phyloP scores from a whole-genome alignment of 352 stramenopile species.

The Aphanomyces euteiches region DNA sequence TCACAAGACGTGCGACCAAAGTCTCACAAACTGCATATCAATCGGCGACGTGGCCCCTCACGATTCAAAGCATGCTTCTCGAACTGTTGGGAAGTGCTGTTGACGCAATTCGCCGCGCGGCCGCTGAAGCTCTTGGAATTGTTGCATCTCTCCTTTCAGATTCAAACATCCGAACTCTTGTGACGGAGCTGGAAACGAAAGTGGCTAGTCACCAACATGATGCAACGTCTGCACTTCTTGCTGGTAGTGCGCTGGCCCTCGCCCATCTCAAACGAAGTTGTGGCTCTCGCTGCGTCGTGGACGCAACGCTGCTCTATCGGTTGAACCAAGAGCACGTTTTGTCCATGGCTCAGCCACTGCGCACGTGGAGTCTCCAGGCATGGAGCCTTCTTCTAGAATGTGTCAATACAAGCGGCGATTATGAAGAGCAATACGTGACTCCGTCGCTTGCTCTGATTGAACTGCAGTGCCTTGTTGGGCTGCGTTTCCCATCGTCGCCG shows the following conservation, averaged over 20 bases:
- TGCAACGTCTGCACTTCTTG: constrained; percentile 41
- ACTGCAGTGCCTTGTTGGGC: constrained; percentile 59
- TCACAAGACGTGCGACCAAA: constrained; percentile 24
- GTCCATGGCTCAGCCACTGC: constrained; percentile 58
- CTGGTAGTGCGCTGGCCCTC: constrained; percentile 67
- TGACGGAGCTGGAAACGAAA: constrained; percentile 20
- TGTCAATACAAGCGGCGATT: constrained; percentile 59
- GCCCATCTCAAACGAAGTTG: constrained; percentile 77
- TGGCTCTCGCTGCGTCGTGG: constrained; percentile 67
- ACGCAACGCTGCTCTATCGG: constrained; percentile 68
- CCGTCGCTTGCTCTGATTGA: constrained; percentile 73
- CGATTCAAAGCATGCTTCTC: constrained; percentile 77
- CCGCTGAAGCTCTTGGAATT: constrained; percentile 67
- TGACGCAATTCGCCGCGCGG: constrained; percentile 56
- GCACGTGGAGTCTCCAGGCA: constrained; percentile 77
- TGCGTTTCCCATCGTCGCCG: constrained; percentile 59
- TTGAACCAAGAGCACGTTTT: constrained; percentile 49
- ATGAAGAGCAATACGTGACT: constrained; percentile 80
- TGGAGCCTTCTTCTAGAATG: constrained; percentile 84
- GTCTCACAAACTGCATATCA: constrained; percentile 24
- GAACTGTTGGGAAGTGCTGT: constrained; percentile 74
- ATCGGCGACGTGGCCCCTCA: constrained; percentile 47
- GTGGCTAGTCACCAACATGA: constrained; percentile 19
- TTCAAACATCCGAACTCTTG: constrained; percentile 39
- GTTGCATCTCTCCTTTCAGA: constrained; percentile 53